Base-by-base conservation (phyloP, 129 eudicot species). In the Glebionis coronaria region DNA sequence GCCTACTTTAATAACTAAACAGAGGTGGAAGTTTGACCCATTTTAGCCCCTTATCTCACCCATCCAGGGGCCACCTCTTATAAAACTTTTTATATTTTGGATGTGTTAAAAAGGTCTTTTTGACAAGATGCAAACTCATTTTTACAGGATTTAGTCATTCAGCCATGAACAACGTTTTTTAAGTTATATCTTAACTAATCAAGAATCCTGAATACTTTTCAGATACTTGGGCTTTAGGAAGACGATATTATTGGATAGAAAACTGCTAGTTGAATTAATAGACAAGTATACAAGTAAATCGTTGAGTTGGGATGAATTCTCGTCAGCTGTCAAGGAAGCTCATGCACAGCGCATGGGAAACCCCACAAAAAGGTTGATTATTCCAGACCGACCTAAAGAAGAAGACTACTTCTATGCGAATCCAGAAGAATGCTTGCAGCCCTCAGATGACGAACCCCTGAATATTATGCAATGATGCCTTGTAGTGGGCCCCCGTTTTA, bases 351-450 rank as follows among this genome's bases (percentile, higher is more conserved):
- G 99, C 54, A 86, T 84, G 92, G 99, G 99, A 5, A 84, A 87
- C 62, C 93, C 93, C 5, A 76, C 73, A 12, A 87, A 87, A 75
- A 89, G 99, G 71, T 61, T 79, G 80, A 83, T 84, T 56, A 89
- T 87, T 69, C 88, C 88, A 3, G 99, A 90, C 28, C 70, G 81
- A 85, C 99, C 99, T 4, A 94, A 94, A 79, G 99, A 94, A 76
- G 99, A 94, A 75, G 97, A 89, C 64, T 89, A 89, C 75, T 94
- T 94, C 46, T 94, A 90, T 52, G 82, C 97, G 61, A 94, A 94
- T 81, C 99, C 99, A 1, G 83, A 82, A 45, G 99, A 94, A 77
- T 94, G 99, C 67, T 82, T 89, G 79, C 88, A 80, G 45, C 75
- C 79, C 18, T 68, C 82, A 46, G 82, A 83, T n/a, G 81, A 83